Base-by-base conservation (phyloP, 371 early-diverging fungal genomes). In the Actinomortierella ambigua region DNA sequence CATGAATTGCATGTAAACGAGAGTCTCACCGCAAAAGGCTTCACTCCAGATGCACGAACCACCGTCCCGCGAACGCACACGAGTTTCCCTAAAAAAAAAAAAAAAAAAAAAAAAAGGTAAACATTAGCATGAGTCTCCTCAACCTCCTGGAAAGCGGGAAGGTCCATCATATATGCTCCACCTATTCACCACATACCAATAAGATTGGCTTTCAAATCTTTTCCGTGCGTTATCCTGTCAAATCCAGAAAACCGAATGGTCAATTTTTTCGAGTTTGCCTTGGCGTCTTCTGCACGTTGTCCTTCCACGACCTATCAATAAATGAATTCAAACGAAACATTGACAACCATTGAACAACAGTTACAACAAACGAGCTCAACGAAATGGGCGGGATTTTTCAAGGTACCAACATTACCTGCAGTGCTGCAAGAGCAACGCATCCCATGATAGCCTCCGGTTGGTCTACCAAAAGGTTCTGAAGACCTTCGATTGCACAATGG, bases 31-130 rank as follows among this genome's bases (percentile, higher is more conserved):
- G 81, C 77, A 2, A 84, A 53, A 11, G 86, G 81, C 53, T 79
- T 85, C 26, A 77, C 64, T 22, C 76, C 69, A 23, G 77, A 75
- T 9, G 71, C 61, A 20, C 76, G 52, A 20, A 77, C 71, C 14
- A 79, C 71, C 2, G 82, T 82, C 59, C 86, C 86, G 26, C 80
- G 69, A 11, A 85, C 57, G 24, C 76, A 75, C 18, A 86, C 69
- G 39, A 82, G 68, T 22, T 78, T 66, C 13, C 81, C 85, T 84
- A 56, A 23, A 14, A 40, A 46, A 47, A 53, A 34, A 24, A 27
- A 11, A 11, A 14, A 8, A 34, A 27, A 17, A 52, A 24, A 39
- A 24, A 34, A 20, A 29, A 13, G 7, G 3, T 41, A 41, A 18
- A 15, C 40, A 23, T 18, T 18, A 29, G 4, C 11, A 34, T 3